Base-by-base conservation (phyloP, 2,329 filamentous ascomycete genomes). In the Diaporthe sp. region DNA sequence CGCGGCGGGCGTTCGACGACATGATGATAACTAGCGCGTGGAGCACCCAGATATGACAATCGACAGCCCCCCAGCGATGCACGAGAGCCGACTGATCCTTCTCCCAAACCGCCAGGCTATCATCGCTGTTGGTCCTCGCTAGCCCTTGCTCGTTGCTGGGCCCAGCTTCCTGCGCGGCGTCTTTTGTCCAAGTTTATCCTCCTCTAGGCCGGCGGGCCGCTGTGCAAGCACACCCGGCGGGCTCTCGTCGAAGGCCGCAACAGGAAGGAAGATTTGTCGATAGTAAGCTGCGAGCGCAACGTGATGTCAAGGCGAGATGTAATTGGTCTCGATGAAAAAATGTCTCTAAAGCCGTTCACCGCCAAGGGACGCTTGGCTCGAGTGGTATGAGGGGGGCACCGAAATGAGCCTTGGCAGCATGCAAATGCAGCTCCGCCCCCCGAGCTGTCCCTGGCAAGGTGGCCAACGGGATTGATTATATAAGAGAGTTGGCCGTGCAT, bases 361-460 rank as follows among this genome's bases (percentile, higher is more conserved):
- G 65, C 65, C 65, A 70, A 70, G 65, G n/a, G 65, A 55, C 65
- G 65, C 65, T 70, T 70, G 49, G 34, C 49, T 55, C 25, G 6
- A 55, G 34, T 39, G 34, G 65, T 19, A 42, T 53, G 65, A 70
- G 65, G 65, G 65, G 49, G 49, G 22, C 44, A 22, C 46, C 65
- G 65, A 70, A 22, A 70, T 70, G 49, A 70, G 65, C 34, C 65
- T 70, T 70, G 65, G 65, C 65, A 25, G 49, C 49, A 31, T 49
- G 17, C 7, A 31, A 42, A 49, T 28, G 22, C 31, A 53, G 65
- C 46, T 39, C 65, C 49, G 65, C 46, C 22, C 46, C 39, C 46
- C 65, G 49, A 53, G 34, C 49, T 53, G 65, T 37, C 44, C 44
- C 42, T 55, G 49, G 28, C 28, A 53, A 31, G 9, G 34, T 9